Conservation (phyloP, 148 eudicot species). For the Gaultheria prostrata region DNA sequence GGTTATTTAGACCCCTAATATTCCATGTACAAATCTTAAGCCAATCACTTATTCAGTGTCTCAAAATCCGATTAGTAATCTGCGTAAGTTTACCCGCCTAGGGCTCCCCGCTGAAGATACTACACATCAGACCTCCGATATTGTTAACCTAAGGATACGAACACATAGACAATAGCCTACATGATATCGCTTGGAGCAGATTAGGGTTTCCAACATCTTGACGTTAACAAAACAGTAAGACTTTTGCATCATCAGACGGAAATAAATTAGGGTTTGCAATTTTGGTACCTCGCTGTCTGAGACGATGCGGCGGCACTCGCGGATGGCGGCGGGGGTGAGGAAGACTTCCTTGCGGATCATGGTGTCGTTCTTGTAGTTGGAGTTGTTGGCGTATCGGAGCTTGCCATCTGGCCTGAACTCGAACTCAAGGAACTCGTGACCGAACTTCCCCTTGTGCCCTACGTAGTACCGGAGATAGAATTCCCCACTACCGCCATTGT, state of each 20-base stretch:
- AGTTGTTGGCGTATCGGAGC: slow-evolving; percentile 42
- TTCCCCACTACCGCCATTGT: slow-evolving; percentile 23
- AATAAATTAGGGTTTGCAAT: neutral
- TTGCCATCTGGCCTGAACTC: slow-evolving; percentile 77
- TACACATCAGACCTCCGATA: too few relatives aligned
- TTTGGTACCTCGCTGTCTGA: slow-evolving; percentile 67
- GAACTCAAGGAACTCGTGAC: slow-evolving; percentile 61
- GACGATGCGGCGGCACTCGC: slow-evolving; percentile 87
- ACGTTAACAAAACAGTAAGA: neutral
- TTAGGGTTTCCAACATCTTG: neutral
- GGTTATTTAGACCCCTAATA: too few relatives aligned
- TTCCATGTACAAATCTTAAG: too few relatives aligned
- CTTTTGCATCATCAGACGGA: too few relatives aligned
- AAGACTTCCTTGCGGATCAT: slow-evolving; percentile 90
- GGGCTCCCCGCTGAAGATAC: too few relatives aligned
- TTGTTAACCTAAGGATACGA: too few relatives aligned
- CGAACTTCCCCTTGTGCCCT: slow-evolving; percentile 63
- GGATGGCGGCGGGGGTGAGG: slow-evolving; percentile 32
- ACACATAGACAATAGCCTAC: too few relatives aligned
- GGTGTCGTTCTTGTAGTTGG: slow-evolving; percentile 94
- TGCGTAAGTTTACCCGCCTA: too few relatives aligned
- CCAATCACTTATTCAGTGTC: too few relatives aligned
- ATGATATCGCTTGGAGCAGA: neutral
- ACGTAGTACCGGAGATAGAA: slow-evolving; percentile 60
- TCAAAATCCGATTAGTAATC: too few relatives aligned